Evolutionary conservation across 805 yeast species (phyloP).

Genomic region (Wilhelminamyces savonicus): DNA sequence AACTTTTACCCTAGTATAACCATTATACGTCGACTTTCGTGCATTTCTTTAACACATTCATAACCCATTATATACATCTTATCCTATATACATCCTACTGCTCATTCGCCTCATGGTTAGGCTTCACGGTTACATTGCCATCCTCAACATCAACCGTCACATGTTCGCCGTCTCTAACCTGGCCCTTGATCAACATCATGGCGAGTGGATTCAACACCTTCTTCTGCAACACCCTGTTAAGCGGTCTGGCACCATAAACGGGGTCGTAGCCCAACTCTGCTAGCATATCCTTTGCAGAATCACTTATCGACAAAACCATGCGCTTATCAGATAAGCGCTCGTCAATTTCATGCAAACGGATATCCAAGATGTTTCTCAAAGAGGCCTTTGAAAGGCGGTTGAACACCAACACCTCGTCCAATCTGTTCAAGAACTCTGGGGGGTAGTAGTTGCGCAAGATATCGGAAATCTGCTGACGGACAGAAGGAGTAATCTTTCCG

Average conservation of each 20-base stretch:
- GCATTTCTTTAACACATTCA: no score
- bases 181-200: constrained; percentile 69
- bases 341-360: constrained; percentile 75
- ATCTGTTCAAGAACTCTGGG: constrained; percentile 91
- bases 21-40: no score
- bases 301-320: constrained; percentile 50
- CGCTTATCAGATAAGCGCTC: constrained; percentile 75
- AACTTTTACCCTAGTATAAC: no score
- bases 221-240: constrained; percentile 84
- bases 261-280: constrained; percentile 87
- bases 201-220: constrained; percentile 87
- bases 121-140: no score
- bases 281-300: constrained; percentile 69
- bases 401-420: constrained; percentile 91
- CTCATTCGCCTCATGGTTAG: no score
- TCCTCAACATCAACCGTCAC: no score
- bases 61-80: no score
- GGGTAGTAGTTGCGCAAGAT: constrained; percentile 71
- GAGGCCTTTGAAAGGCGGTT: constrained; percentile 79
- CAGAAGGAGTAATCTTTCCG: constrained; percentile 49
- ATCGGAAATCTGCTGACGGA: constrained; percentile 57
- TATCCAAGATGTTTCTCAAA: constrained; percentile 73
- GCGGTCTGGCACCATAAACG: constrained; percentile 91
- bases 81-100: no score
- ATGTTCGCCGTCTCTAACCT: constrained; percentile 35